Base-by-base conservation (phyloP, 129 eudicot genomes). In the Flaveria sonorensis region DNA sequence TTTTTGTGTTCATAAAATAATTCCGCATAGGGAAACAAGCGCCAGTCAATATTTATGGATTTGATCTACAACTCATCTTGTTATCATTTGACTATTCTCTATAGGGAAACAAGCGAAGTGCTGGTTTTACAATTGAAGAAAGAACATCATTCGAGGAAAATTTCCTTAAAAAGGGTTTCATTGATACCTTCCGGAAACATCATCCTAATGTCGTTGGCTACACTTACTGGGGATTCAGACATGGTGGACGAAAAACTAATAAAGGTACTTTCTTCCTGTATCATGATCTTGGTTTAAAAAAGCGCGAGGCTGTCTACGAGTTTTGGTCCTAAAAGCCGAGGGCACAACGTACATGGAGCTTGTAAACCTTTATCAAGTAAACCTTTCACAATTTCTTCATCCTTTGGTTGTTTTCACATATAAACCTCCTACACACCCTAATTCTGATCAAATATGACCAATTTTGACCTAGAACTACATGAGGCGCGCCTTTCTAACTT, bases 191-290 rank as follows among this genome's bases (percentile, higher is more conserved):
- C 74, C 80, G 99, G 85, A 85, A 85, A 73, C 96, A 85, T 64
- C 99, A 95, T 74, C 99, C 99, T 20, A 85, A 82, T 80, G 94
- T 87, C 76, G 96, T 95, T 64, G 99, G 92, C 71, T 95, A 95
- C 75, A 89, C 99, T 32, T 95, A 89, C 63, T 95, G 99, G 99
- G 97, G 97, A 43, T 95, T 87, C 84, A 85, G 99, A 76, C 99
- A 95, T 65, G 96, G 96, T 80, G 99, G 92, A 18, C 88, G 99
- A 71, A 91, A 91, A 84, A 85, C 89, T 20, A 94, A 95, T 82
- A 91, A 63, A 95, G 99, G 99, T 95, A 81, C 73, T 59, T 52
- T 18, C 32, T 23, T 56, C 50, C 30, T 16, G 19, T 23, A 68
- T 24, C 9, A 53, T n/a, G 51, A 46, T 47, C 12, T 30, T 30